Evolutionary conservation across 192 early-diverging fungal species (phyloP).

Genomic region (Podila horticola): DNA sequence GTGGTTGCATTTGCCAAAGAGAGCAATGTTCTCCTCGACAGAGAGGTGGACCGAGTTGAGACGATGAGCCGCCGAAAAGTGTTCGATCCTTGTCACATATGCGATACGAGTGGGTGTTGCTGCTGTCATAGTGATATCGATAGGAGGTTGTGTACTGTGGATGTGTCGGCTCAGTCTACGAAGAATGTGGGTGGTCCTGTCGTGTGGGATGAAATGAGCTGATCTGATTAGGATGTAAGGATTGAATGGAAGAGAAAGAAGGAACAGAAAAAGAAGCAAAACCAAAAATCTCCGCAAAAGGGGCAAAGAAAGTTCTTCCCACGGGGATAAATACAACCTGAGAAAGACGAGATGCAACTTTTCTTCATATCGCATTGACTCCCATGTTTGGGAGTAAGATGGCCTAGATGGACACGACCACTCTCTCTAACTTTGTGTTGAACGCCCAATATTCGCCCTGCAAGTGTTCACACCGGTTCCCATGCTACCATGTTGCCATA

Average conservation of each 20-base stretch:
- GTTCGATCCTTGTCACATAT: conserved; percentile 80
- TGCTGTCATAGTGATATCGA: conserved; percentile 22
- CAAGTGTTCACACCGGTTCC: background rate
- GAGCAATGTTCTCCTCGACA: conserved; percentile 73
- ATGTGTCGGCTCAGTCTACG: background rate
- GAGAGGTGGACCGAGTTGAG: conserved; percentile 80
- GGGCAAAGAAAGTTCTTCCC: background rate
- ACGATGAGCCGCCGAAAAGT: conserved; percentile 92
- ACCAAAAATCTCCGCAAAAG: background rate
- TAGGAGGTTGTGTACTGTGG: background rate
- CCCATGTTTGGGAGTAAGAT: too few relatives aligned
- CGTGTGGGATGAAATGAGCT: too few relatives aligned
- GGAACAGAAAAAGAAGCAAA: background rate
- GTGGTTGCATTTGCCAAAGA: conserved; percentile 93
- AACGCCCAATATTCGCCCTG: background rate
- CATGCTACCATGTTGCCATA: too few relatives aligned
- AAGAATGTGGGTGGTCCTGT: background rate
- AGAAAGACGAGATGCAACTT: too few relatives aligned
- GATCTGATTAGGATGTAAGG: background rate
- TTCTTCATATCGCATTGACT: too few relatives aligned
- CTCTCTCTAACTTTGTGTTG: background rate
- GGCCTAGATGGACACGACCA: background rate
- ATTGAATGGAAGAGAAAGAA: conserved; percentile 6
- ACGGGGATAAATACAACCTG: background rate
- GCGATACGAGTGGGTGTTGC: conserved; percentile 56